phyloP scores from a whole-genome alignment of 176 grass and related monocot species.

The Juncus effusus region DNA sequence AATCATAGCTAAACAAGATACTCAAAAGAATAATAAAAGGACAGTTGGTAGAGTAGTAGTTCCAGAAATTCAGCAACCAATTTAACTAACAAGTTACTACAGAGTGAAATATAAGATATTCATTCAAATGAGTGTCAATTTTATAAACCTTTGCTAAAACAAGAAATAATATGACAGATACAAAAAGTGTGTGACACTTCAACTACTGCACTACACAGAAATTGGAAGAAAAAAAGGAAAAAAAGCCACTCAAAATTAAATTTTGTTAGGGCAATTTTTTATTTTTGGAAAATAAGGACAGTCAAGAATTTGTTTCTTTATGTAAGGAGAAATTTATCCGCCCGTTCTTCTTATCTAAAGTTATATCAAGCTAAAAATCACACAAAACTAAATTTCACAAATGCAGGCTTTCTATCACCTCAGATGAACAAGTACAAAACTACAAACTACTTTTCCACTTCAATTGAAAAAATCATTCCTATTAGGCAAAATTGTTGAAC shows the following conservation, averaged over 20 bases:
- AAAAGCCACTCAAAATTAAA: constrained; percentile 10
- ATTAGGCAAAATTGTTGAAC: too few relatives aligned
- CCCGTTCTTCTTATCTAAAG: too few relatives aligned
- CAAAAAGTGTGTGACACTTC: not conserved
- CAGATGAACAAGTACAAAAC: too few relatives aligned
- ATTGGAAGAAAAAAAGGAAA: not conserved
- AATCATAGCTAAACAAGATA: too few relatives aligned
- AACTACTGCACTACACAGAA: constrained; percentile 13
- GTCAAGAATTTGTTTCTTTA: too few relatives aligned
- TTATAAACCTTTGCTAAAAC: constrained; percentile 19
- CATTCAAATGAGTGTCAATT: constrained; percentile 7
- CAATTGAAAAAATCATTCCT: too few relatives aligned
- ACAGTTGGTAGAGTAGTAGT: not conserved
- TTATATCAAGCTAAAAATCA: too few relatives aligned
- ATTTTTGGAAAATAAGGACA: too few relatives aligned
- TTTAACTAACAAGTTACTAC: constrained; percentile 7
- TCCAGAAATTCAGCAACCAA: not conserved
- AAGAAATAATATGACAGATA: not conserved
- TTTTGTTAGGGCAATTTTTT: constrained; percentile 6
- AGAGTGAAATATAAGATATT: constrained; percentile 5
- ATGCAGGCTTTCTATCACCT: too few relatives aligned
- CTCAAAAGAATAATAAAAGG: constrained; percentile 1
- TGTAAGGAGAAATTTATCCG: too few relatives aligned
- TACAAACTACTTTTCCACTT: too few relatives aligned
- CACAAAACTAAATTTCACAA: too few relatives aligned